Conservation (phyloP, 176 grass and related monocot genomes). For the Eremochloa ophiuroides region DNA sequence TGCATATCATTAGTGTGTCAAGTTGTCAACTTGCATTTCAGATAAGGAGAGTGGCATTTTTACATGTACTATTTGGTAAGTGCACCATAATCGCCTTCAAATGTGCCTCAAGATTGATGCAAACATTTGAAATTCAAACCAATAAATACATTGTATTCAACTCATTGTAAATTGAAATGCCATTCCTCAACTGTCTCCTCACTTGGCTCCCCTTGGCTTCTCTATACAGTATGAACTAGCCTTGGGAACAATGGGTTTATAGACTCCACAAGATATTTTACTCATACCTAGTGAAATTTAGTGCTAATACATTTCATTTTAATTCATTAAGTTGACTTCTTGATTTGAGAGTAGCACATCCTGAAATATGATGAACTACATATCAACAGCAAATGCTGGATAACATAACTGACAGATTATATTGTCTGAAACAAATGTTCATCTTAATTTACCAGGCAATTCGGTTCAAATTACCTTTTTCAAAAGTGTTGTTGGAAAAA, state of each 20-base stretch:
- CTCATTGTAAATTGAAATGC: background rate
- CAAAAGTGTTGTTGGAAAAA: slow-evolving; percentile 49
- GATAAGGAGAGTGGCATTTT: background rate
- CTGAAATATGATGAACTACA: background rate
- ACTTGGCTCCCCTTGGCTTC: background rate
- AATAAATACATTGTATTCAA: background rate
- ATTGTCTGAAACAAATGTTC: background rate
- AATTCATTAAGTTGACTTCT: background rate
- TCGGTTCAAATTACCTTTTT: slow-evolving; percentile 32
- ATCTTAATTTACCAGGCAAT: slow-evolving; percentile 6
- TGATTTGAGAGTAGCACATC: background rate
- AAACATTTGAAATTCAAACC: background rate
- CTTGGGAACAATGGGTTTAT: background rate
- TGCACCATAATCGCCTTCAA: background rate
- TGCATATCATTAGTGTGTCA: background rate
- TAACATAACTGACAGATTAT: background rate
- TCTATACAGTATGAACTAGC: background rate
- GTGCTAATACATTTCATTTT: background rate
- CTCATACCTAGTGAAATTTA: background rate
- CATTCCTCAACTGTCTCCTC: background rate
- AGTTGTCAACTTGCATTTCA: background rate
- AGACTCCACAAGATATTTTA: background rate
- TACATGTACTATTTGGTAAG: background rate
- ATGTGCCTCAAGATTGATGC: background rate
- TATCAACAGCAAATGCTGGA: slow-evolving; percentile 9